Base-by-base conservation (phyloP, 2,329 filamentous ascomycete genomes). In the Fusarium sp. region DNA sequence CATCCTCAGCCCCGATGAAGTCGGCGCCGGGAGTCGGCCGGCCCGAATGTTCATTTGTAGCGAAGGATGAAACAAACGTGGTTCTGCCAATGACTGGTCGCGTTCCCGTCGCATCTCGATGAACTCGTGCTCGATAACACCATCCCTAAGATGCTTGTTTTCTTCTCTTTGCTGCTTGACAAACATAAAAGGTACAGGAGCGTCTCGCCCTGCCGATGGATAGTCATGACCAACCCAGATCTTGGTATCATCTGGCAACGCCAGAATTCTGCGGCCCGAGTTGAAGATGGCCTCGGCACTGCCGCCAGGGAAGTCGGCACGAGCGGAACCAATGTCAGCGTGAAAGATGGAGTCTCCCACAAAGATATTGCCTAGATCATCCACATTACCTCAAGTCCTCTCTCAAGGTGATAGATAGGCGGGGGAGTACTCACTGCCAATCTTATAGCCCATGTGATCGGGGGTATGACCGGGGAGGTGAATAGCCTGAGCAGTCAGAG, bases 401-500 rank as follows among this genome's bases (percentile, higher is more conserved):
- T 19, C 3, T 19, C 3, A 12, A 31, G 5, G 29, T 5, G 9
- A 12, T 11, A 11, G 3, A 11, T 31, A 11, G 9, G 12, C 2
- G 28, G 25, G 8, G 13, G 4, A 0, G 5, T 0, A 28, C 57
- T 58, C 61, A 78, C 78, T 72, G 70, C 82, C 84, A 46, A 88
- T 80, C 31, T 75, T 72, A 58, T 89, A 89, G 0, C 85, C 86
- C 12, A 86, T 66, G 51, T 88, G 85, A 61, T 88, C 86, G 0
- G 85, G 84, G 0, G 85, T 88, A 61, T 88, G 85, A 0, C 85
- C 86, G 0, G 85, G 85, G 0, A 89, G 79, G 62, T 88, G 81
- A 0, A 88, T 69, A 0, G 79, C 84, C 3, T 70, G 75, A 1
- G 74, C 81, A 1, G 61, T 68, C 12, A 88, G 29, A 0, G 70